phyloP scores from a whole-genome alignment of 129 eudicot species.

The Tanacetum coccineum region DNA sequence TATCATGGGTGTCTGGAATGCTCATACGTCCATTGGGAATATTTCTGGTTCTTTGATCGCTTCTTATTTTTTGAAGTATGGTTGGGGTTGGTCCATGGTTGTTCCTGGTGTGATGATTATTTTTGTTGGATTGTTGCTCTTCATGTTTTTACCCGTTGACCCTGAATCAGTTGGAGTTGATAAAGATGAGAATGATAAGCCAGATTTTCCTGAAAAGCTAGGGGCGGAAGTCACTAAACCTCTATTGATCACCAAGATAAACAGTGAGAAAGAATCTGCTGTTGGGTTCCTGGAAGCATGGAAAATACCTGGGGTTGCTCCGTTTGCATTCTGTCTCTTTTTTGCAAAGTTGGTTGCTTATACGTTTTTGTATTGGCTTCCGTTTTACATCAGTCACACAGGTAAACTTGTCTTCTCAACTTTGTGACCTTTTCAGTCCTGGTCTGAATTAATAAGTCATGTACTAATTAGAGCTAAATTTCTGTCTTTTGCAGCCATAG shows the following conservation, averaged over 20 bases:
- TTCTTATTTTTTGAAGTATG: conserved; percentile 68
- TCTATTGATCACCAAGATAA: conserved; percentile 31
- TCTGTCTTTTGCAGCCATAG: conserved; percentile 7
- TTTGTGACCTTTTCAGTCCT: not conserved
- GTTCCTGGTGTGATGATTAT: conserved; percentile 74
- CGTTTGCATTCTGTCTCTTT: conserved; percentile 87
- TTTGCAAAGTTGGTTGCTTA: conserved; percentile 94
- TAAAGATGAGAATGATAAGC: conserved; percentile 35
- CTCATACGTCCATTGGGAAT: conserved; percentile 89
- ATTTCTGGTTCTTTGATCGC: conserved; percentile 84
- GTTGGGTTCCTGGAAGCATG: conserved; percentile 89
- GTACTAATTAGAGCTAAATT: not conserved
- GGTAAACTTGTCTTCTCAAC: conserved; percentile 37
- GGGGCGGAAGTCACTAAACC: conserved; percentile 50
- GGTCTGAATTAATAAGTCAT: not conserved
- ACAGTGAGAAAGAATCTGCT: conserved; percentile 39
- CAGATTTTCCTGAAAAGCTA: conserved; percentile 30
- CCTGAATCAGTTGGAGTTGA: conserved; percentile 49
- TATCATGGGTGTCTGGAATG: conserved; percentile 96
- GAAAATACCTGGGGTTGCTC: conserved; percentile 97
- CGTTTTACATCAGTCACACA: conserved; percentile 90
- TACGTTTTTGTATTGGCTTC: conserved; percentile 95
- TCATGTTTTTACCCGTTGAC: conserved; percentile 4
- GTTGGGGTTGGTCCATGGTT: conserved; percentile 99
- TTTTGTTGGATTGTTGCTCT: conserved; percentile 41